A percentile compares a stretch with the other conserved stretches of the same genome.
phyloP scores from a whole-genome alignment of 805 yeast genomes.

The Starmera quercuum region DNA sequence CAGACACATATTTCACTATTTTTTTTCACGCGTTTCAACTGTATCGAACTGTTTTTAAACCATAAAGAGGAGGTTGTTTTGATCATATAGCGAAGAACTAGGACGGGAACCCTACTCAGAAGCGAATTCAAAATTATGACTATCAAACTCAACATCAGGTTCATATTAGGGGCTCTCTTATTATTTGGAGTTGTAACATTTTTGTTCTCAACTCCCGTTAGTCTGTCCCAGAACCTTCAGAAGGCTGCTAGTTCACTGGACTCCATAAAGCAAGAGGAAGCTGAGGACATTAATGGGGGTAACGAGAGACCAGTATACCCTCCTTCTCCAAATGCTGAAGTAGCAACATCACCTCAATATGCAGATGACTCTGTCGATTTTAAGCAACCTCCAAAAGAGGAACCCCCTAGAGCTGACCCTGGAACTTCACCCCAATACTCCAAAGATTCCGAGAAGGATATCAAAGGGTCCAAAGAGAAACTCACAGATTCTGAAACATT shows the following conservation, averaged over 20 bases:
- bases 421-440: slow-evolving; percentile 18
- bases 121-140: no score
- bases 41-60: no score
- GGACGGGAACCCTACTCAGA: no score
- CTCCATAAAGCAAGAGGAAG: slow-evolving; percentile 1
- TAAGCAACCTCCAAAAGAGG: slow-evolving; percentile 5
- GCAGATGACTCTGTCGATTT: slow-evolving; percentile 19
- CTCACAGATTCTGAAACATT: slow-evolving; percentile 18
- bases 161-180: slow-evolving; percentile 42
- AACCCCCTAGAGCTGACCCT: slow-evolving; percentile 4
- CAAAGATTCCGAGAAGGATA: slow-evolving; percentile 11
- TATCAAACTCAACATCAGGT: slow-evolving; percentile 28
- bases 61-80: no score
- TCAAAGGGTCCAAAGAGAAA: slow-evolving; percentile 11
- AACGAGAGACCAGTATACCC: background rate
- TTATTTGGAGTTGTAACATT: slow-evolving; percentile 42
- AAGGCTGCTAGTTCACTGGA: slow-evolving; percentile 15
- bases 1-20: no score
- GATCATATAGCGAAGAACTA: no score
- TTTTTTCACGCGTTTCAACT: no score
- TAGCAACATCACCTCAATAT: slow-evolving; percentile 17
- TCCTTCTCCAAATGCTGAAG: slow-evolving; percentile 2
- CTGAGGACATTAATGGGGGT: slow-evolving; percentile 1
- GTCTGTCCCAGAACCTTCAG: slow-evolving; percentile 26
- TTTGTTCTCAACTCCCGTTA: slow-evolving; percentile 36